Conservation (phyloP, 352 stramenopile species). For the Albugo candida region DNA sequence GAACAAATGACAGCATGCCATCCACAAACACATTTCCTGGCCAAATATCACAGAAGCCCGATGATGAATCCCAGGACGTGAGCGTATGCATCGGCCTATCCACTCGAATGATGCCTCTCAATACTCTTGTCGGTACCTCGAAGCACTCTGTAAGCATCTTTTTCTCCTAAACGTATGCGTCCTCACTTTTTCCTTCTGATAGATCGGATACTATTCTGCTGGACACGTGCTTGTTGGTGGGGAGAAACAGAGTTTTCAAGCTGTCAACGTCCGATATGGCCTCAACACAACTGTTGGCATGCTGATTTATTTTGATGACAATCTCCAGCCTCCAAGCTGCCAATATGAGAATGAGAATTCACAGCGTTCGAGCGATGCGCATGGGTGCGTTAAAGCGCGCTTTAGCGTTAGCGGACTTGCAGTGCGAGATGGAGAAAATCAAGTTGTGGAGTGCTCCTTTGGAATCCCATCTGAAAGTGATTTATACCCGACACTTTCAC, state of each 20-base stretch:
- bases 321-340: constrained; percentile 8
- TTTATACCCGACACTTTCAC: constrained; percentile 63
- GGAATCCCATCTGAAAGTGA: constrained; percentile 37
- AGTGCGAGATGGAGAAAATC: constrained; percentile 28
- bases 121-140: constrained; percentile 58
- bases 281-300: constrained; percentile 58
- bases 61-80: constrained; percentile 16
- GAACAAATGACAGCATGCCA: constrained; percentile 4
- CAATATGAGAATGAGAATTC: constrained; percentile 1
- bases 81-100: constrained; percentile 69
- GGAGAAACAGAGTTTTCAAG: constrained; percentile 29
- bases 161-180: background rate
- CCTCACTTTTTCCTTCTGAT: constrained; percentile 1
- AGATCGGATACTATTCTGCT: constrained; percentile 71
- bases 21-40: constrained; percentile 1
- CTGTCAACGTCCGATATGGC: constrained; percentile 28
- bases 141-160: constrained; percentile 42
- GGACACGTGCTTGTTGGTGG: constrained; percentile 52
- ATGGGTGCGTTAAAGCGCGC: constrained; percentile 16
- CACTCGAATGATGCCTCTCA: constrained; percentile 48
- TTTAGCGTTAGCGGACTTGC: constrained; percentile 52
- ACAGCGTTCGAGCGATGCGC: background rate
- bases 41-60: background rate
- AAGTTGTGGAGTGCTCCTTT: constrained; percentile 37
- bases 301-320: constrained; percentile 33